Percentiles rank a stretch among this genome's conserved stretches.
Evolutionary conservation across 257 asterid genomes (phyloP).

Genomic region (Solanum ahanhuiri): DNA sequence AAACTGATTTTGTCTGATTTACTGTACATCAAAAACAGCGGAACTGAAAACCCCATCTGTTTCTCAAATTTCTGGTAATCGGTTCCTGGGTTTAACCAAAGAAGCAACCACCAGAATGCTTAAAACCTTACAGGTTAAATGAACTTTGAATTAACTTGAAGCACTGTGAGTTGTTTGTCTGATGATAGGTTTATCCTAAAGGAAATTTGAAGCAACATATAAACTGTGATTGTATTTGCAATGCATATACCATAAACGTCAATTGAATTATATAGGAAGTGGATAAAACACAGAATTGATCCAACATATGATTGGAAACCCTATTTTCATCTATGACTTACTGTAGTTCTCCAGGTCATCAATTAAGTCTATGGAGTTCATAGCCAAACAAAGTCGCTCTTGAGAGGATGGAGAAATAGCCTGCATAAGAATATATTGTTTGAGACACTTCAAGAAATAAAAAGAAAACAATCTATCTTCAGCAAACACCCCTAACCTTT

Average conservation of each 20-base stretch:
- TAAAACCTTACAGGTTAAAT: not conserved
- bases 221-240: not conserved
- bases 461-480: slow-evolving; percentile 3
- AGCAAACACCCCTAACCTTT: slow-evolving; percentile 41
- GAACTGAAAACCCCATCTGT: not conserved
- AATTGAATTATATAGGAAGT: not conserved
- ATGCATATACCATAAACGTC: not conserved
- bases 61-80: not conserved
- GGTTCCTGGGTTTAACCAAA: not conserved
- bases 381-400: slow-evolving; percentile 41
- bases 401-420: slow-evolving; percentile 68
- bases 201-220: not conserved
- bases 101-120: not conserved
- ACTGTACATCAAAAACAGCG: not conserved
- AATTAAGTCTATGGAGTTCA: slow-evolving; percentile 36
- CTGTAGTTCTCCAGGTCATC: slow-evolving; percentile 24
- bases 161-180: not conserved
- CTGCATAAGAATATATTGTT: slow-evolving; percentile 28
- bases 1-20: not conserved
- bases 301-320: not conserved
- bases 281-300: not conserved
- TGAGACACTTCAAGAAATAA: slow-evolving; percentile 1
- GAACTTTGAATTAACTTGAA: not conserved
- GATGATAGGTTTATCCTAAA: not conserved
- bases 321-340: slow-evolving; percentile 24